Conservation (phyloP, 2,329 filamentous ascomycete genomes). For the Dendryphion nanum region DNA sequence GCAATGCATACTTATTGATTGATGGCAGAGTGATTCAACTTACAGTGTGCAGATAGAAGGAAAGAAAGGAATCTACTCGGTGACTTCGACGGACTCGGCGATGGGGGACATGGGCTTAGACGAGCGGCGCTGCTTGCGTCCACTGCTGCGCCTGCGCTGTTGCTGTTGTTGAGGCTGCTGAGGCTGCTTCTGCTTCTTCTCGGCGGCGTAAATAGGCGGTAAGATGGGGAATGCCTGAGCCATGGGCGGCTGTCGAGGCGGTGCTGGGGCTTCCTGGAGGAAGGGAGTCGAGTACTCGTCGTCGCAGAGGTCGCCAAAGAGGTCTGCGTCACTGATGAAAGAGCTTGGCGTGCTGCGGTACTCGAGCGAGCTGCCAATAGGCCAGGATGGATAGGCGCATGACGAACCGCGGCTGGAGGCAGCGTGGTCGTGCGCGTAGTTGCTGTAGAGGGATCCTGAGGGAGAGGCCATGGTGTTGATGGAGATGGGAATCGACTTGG, state of each 20-base stretch:
- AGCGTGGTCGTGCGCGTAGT: slow-evolving; percentile 20
- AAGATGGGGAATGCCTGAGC: slow-evolving; percentile 37
- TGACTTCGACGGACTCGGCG: slow-evolving; percentile 39
- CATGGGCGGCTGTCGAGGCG: slow-evolving; percentile 37
- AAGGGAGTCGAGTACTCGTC: slow-evolving; percentile 30
- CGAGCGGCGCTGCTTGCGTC: slow-evolving; percentile 38
- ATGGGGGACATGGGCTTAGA: slow-evolving; percentile 45
- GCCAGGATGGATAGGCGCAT: slow-evolving; percentile 43
- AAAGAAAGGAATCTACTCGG: too few relatives aligned
- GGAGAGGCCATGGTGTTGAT: slow-evolving; percentile 38
- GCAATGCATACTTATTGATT: too few relatives aligned
- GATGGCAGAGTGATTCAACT: too few relatives aligned
- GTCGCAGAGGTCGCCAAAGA: slow-evolving; percentile 40
- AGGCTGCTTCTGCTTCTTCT: slow-evolving; percentile 41
- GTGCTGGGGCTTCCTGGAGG: slow-evolving; percentile 41
- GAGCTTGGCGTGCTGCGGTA: slow-evolving; percentile 38
- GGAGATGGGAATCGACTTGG: slow-evolving; percentile 39
- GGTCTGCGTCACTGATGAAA: slow-evolving; percentile 43
- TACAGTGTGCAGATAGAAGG: too few relatives aligned
- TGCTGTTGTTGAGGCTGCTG: too few relatives aligned
- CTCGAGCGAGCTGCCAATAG: slow-evolving; percentile 36
- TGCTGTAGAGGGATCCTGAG: slow-evolving; percentile 36
- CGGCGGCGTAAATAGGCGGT: slow-evolving; percentile 39
- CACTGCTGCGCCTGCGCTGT: slow-evolving; percentile 39
- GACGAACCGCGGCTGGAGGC: slow-evolving; percentile 29